Percentiles rank a stretch among this genome's conserved stretches.
Conservation (phyloP, 345 rosid genomes). For the Noccaea caerulescens region DNA sequence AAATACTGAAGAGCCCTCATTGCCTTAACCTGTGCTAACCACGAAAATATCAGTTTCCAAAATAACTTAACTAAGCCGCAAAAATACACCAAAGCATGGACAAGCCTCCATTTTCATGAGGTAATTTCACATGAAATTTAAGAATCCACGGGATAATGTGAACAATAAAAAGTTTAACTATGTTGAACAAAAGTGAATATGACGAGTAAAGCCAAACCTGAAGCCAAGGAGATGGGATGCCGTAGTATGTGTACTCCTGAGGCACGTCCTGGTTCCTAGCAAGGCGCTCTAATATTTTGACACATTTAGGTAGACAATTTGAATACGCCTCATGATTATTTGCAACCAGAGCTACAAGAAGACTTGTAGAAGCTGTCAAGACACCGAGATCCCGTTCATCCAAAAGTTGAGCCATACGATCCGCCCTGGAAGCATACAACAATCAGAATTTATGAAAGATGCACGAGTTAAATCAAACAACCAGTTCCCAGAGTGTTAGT, state of each 20-base stretch:
- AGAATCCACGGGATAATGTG: constrained; percentile 6
- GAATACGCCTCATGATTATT: constrained; percentile 90
- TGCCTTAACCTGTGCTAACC: constrained; percentile 76
- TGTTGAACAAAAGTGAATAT: constrained; percentile 9
- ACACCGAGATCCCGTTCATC: constrained; percentile 99
- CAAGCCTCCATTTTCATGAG: constrained; percentile 28
- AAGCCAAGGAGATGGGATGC: constrained; percentile 99
- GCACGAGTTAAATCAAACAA: constrained; percentile 14
- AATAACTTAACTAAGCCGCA: constrained; percentile 12
- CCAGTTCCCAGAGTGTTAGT: constrained; percentile 10
- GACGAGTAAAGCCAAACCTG: constrained; percentile 61
- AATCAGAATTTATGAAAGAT: constrained; percentile 36
- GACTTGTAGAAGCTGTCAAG: constrained; percentile 93
- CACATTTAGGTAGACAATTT: constrained; percentile 96
- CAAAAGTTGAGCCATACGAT: constrained; percentile 95
- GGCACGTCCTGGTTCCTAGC: constrained; percentile 98
- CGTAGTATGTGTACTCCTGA: constrained; percentile 98
- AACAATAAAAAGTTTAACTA: not conserved
- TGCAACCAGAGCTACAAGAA: constrained; percentile 95
- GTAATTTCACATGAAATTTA: not conserved
- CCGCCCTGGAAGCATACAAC: constrained; percentile 65
- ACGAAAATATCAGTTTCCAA: constrained; percentile 39
- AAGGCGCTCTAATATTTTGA: constrained; percentile 90
- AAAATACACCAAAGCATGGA: constrained; percentile 33
- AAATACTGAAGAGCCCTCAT: constrained; percentile 99